phyloP scores from a whole-genome alignment of 225 moss, liverwort and hornwort genomes.

The Marchantia paleacea region DNA sequence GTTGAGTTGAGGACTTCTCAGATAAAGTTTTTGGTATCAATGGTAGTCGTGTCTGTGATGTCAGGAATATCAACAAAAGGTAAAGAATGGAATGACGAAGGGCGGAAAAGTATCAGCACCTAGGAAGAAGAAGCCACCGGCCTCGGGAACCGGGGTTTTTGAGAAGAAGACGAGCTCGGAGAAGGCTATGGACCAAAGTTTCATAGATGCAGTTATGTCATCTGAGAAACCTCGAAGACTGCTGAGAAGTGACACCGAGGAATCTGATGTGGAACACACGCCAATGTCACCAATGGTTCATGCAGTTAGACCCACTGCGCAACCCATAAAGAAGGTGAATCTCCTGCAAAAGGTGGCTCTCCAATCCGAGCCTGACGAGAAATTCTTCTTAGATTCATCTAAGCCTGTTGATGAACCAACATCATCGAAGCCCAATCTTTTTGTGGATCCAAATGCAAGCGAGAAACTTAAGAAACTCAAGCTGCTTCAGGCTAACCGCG shows the following conservation, averaged over 20 bases:
- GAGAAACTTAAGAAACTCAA: conserved; percentile 69
- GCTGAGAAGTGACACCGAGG: not conserved
- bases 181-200: conserved; percentile 37
- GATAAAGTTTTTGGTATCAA: too few species aligned
- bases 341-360: conserved; percentile 26
- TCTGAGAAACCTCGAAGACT: conserved; percentile 30
- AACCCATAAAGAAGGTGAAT: conserved; percentile 33
- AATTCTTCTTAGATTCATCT: conserved; percentile 34
- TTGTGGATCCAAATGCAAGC: conserved; percentile 55
- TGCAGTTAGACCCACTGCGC: not conserved
- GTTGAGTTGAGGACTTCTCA: too few species aligned
- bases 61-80: conserved; percentile 73
- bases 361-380: conserved; percentile 11
- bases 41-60: not conserved
- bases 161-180: conserved; percentile 19
- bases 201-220: conserved; percentile 44
- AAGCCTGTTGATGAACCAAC: conserved; percentile 23
- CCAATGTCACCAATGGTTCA: not conserved
- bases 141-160: conserved; percentile 9
- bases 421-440: conserved; percentile 37
- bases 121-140: conserved; percentile 26
- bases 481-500: conserved; percentile 66
- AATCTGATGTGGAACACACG: not conserved
- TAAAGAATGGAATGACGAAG: conserved; percentile 61
- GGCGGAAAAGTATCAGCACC: conserved; percentile 5